Evolutionary conservation across 2,329 filamentous ascomycete genomes (phyloP), one percentile per base, ranked within the genome.

Genomic region (Trichoderma harzianum): DNA sequence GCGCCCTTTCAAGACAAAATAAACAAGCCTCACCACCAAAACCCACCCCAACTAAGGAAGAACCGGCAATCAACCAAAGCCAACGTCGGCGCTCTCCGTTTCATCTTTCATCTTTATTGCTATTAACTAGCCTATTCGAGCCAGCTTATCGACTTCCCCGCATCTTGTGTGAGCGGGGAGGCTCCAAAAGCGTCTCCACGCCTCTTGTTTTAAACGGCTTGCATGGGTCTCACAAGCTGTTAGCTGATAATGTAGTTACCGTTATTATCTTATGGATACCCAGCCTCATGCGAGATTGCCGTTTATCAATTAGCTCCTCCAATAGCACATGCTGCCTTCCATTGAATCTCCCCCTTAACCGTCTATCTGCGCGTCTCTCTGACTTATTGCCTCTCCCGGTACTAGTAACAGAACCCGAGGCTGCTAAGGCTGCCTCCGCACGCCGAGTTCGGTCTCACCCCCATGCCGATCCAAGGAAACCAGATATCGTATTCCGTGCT

Each of bases 61-160:
- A 64, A 64, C 61, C 61, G 61, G 61, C 64, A 58, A 55, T 26
- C 51, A 43, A 67, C 64, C 64, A 67, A 67, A 58, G 18, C 7
- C 16, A 36, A 21, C 12, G 5, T 12, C 64, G 64, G 64, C 64
- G 51, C 51, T 43, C 64, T 58, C 64, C 32, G 51, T 58, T 57
- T 57, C 30, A 32, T 28, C 24, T 10, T 64, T 34, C 43, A 30
- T 24, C 47, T 39, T 11, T 21, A 28, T 24, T 55, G 32, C 10
- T 51, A 57, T n/a, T 57, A 39, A n/a, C 51, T 67, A 67, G 53
- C 64, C 64, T 30, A 11, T 30, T 58, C 36, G 18, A 58, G 64
- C 51, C 51, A 30, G 24, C 64, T 67, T 67, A 67, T 67, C 64
- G 64, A 58, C 36, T 67, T 58, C 64, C 64, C 64, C 64, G 64